phyloP scores from a whole-genome alignment of 2,329 filamentous ascomycete species.

The Nigrospora osmanthi region DNA sequence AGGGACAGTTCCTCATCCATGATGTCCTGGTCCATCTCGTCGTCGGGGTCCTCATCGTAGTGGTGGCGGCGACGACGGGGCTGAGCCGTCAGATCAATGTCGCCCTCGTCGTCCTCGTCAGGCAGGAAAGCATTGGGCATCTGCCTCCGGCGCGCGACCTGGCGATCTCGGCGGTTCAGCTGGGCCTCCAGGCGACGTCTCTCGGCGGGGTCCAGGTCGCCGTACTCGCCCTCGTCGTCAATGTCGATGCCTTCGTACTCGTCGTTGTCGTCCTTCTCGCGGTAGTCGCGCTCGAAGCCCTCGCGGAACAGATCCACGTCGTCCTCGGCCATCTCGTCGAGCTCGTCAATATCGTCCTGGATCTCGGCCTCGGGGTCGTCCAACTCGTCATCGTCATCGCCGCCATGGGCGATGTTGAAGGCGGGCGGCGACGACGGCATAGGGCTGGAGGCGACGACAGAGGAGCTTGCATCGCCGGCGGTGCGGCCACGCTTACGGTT shows the following conservation, averaged over 20 bases:
- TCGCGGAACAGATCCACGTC: slow-evolving; percentile 72
- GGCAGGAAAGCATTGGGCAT: slow-evolving; percentile 68
- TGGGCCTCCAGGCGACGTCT: slow-evolving; percentile 65
- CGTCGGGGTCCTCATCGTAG: slow-evolving; percentile 92
- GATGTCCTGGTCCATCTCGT: slow-evolving; percentile 85
- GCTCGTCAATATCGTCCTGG: slow-evolving; percentile 66
- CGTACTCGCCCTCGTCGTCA: slow-evolving; percentile 72
- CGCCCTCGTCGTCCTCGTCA: slow-evolving; percentile 73
- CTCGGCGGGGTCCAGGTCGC: slow-evolving; percentile 57
- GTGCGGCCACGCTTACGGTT: slow-evolving; percentile 49
- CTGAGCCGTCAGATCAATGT: slow-evolving; percentile 78
- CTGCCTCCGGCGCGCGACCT: slow-evolving; percentile 57
- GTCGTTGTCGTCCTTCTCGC: slow-evolving; percentile 58
- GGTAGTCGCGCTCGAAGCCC: slow-evolving; percentile 66
- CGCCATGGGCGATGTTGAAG: slow-evolving; percentile 57
- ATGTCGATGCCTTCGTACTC: slow-evolving; percentile 63
- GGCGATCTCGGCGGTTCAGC: slow-evolving; percentile 65
- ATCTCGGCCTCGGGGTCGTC: slow-evolving; percentile 61
- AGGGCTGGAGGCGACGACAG: slow-evolving; percentile 46
- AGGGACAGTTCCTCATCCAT: slow-evolving; percentile 94
- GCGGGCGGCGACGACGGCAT: slow-evolving; percentile 60
- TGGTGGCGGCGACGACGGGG: slow-evolving; percentile 77
- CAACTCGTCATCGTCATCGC: slow-evolving; percentile 64
- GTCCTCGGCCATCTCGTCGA: slow-evolving; percentile 76
- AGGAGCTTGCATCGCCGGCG: slow-evolving; percentile 41